Percentiles rank a stretch among this genome's conserved stretches.
phyloP scores from a whole-genome alignment of 2,329 filamentous ascomycete genomes.

The Exophiala viscosa region DNA sequence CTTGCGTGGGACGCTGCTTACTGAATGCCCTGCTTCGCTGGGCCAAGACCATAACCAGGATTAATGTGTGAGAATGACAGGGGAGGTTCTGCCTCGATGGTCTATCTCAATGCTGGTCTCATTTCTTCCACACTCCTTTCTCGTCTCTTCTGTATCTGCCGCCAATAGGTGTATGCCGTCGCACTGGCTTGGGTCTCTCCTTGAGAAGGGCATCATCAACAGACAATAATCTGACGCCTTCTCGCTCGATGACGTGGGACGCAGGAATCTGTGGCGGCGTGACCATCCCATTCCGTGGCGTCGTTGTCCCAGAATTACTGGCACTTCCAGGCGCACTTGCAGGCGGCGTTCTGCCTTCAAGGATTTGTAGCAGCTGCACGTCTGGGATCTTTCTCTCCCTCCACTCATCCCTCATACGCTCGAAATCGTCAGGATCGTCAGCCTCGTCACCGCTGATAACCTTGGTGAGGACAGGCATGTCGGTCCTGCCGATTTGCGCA shows the following conservation, averaged over 20 bases:
- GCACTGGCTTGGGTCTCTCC: slow-evolving; percentile 5
- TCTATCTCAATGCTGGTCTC: neutral
- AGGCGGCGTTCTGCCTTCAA: slow-evolving; percentile 10
- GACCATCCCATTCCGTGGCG: slow-evolving; percentile 1
- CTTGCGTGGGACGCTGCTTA: too few relatives aligned
- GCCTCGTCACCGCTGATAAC: slow-evolving; percentile 25
- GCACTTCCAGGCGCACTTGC: neutral
- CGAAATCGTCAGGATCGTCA: slow-evolving; percentile 24
- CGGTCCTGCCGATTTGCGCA: slow-evolving; percentile 4
- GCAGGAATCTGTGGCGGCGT: neutral
- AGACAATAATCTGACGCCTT: slow-evolving; percentile 4
- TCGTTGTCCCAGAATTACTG: slow-evolving; percentile 7
- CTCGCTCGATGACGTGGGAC: slow-evolving; percentile 1
- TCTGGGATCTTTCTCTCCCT: slow-evolving; percentile 9
- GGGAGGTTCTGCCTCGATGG: too few relatives aligned
- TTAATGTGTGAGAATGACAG: neutral
- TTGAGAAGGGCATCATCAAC: neutral
- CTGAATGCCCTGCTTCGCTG: too few relatives aligned
- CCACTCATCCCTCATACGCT: slow-evolving; percentile 21
- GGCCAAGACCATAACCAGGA: too few relatives aligned
- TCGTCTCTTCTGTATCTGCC: slow-evolving; percentile 19
- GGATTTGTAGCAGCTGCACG: slow-evolving; percentile 12
- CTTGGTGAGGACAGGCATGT: slow-evolving; percentile 19
- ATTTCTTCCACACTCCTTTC: slow-evolving; percentile 23
- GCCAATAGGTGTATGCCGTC: slow-evolving; percentile 17